These are phyloP conservation scores for Ciborinia camelliae DNA, from an alignment of 2,329 filamentous ascomycete genomes.

Conservation along the genomic window DNA sequence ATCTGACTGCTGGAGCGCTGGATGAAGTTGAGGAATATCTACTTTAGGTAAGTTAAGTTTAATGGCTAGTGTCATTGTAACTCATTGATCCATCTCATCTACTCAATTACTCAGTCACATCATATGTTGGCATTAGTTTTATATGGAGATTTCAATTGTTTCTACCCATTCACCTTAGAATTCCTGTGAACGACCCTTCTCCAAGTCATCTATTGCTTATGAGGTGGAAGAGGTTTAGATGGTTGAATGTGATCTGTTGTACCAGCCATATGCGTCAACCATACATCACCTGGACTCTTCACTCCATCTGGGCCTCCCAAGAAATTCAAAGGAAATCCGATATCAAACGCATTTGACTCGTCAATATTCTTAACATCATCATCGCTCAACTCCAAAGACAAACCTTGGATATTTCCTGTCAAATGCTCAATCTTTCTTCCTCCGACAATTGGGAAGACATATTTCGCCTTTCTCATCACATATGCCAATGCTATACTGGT, in stretches of 20 bases:
- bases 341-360: conserved; percentile 55
- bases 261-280: conserved; percentile 42
- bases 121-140: neutral
- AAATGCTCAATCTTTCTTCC: conserved; percentile 68
- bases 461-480: conserved; percentile 66
- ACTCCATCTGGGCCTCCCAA: conserved; percentile 39
- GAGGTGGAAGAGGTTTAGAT: conserved; percentile 21
- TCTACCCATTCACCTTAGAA: neutral
- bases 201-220: neutral
- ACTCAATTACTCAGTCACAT: neutral
- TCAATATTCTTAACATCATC: conserved; percentile 68
- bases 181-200: neutral
- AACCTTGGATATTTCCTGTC: conserved; percentile 64
- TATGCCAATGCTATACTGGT: conserved; percentile 69
- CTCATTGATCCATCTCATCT: no score
- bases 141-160: neutral
- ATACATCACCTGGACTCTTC: conserved; percentile 36
- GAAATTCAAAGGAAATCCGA: conserved; percentile 65
- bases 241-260: conserved; percentile 50
- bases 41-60: no score
- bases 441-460: conserved; percentile 72
- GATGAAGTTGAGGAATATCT: neutral
- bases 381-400: conserved; percentile 55
- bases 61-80: neutral
- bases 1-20: neutral